Conservation (phyloP, 306 rosid genomes). For the Gynostemma pentaphyllum region DNA sequence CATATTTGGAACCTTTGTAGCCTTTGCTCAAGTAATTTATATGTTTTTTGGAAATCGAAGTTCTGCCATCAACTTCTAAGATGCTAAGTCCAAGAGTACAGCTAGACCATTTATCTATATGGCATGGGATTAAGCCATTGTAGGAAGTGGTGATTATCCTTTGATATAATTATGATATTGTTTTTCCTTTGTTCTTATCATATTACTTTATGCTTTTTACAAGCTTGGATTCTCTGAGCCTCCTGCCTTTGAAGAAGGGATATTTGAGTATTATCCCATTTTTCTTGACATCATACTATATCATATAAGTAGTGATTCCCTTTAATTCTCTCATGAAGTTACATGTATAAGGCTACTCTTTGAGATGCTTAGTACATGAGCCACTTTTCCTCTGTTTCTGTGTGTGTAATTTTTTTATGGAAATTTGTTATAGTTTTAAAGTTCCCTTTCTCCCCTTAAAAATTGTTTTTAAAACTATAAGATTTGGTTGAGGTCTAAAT, state of each 20-base stretch:
- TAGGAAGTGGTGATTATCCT: conserved; percentile 37
- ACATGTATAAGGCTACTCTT: conserved; percentile 77
- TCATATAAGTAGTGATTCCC: conserved; percentile 76
- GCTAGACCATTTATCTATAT: conserved; percentile 61
- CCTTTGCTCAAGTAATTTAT: conserved; percentile 77
- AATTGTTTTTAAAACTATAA: conserved; percentile 56
- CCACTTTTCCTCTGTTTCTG: conserved; percentile 14
- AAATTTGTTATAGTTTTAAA: conserved; percentile 10
- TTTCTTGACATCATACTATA: conserved; percentile 86
- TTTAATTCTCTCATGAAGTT: conserved; percentile 84
- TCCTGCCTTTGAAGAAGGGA: conserved; percentile 94
- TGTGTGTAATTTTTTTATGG: conserved; percentile 3
- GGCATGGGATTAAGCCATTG: conserved; percentile 91
- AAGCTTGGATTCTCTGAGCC: conserved; percentile 94
- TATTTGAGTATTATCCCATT: conserved; percentile 83
- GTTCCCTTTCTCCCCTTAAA: conserved; percentile 15
- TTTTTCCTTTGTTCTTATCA: conserved; percentile 12
- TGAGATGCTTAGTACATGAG: conserved; percentile 71
- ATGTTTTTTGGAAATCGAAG: conserved; percentile 57
- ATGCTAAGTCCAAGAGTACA: conserved; percentile 48
- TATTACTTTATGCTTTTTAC: conserved; percentile 20
- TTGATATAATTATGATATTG: background rate
- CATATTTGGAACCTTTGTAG: conserved; percentile 85
- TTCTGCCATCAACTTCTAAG: conserved; percentile 44
- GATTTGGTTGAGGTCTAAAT: conserved; percentile 91